These are phyloP conservation scores for Fragosphaeria purpurea DNA, from an alignment of 2,329 filamentous ascomycete genomes.

Conservation along the genomic window DNA sequence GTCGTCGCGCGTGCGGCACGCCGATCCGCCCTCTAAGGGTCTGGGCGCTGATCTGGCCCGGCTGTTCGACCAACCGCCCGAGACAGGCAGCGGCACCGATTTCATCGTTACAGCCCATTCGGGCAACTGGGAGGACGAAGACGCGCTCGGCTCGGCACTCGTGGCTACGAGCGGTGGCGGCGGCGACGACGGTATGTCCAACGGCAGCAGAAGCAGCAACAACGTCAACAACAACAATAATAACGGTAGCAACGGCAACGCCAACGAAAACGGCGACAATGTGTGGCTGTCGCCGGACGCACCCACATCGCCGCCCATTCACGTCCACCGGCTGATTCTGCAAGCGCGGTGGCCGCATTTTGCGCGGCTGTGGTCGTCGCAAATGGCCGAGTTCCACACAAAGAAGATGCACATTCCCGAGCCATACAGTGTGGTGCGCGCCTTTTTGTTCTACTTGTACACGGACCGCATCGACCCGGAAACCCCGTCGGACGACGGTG, in stretches of 20 bases:
- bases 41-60: conserved; percentile 78
- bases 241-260: neutral
- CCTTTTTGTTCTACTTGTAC: conserved; percentile 93
- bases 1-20: conserved; percentile 34
- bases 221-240: too few species aligned
- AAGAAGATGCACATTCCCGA: conserved; percentile 98
- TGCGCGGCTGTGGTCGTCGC: conserved; percentile 76
- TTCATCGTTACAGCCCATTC: conserved; percentile 82
- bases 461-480: conserved; percentile 73
- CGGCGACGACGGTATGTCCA: neutral
- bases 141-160: conserved; percentile 43
- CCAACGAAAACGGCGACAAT: neutral
- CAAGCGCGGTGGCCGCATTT: conserved; percentile 97
- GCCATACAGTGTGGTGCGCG: conserved; percentile 85
- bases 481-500: conserved; percentile 28
- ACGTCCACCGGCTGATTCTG: conserved; percentile 90
- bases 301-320: conserved; percentile 70
- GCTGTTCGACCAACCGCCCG: conserved; percentile 78
- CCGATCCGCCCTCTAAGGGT: conserved; percentile 49
- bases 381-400: conserved; percentile 96
- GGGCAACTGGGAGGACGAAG: conserved; percentile 60
- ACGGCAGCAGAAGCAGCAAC: neutral
- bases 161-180: conserved; percentile 24
- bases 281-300: conserved; percentile 51
- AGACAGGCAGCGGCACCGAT: conserved; percentile 77